A percentile compares a stretch with the other conserved stretches of the same genome.
phyloP scores from a whole-genome alignment of 345 rosid genomes.

The Salix caprea region DNA sequence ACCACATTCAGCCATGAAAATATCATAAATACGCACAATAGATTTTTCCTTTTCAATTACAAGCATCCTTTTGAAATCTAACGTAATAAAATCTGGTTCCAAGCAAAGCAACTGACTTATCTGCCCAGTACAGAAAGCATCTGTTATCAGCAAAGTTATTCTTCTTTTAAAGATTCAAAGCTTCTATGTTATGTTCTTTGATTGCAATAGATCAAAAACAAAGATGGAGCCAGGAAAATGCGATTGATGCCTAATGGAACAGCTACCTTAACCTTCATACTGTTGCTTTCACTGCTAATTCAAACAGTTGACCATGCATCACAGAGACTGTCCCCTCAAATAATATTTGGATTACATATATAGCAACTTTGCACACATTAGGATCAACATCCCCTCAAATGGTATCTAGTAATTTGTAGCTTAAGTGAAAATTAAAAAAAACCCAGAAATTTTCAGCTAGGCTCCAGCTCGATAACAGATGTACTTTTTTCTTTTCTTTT shows the following conservation, averaged over 20 bases:
- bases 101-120: neutral
- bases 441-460: neutral
- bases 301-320: neutral
- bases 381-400: neutral
- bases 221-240: neutral
- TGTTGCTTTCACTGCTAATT: neutral
- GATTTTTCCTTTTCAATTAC: neutral
- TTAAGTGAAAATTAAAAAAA: neutral
- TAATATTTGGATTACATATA: neutral
- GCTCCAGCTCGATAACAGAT: neutral
- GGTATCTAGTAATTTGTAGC: neutral
- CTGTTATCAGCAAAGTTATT: neutral
- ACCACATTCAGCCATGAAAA: neutral
- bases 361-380: neutral
- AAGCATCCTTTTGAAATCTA: neutral
- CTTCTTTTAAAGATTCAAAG: neutral
- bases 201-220: neutral
- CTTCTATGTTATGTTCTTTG: neutral
- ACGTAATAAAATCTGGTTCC: neutral
- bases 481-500: neutral
- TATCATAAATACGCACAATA: neutral
- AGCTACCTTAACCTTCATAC: neutral
- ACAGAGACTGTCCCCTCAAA: slow-evolving; percentile 2
- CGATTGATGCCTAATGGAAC: neutral
- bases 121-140: neutral